Percentiles rank a stretch among this genome's conserved stretches.
Evolutionary conservation across 768 basidiomycete genomes (phyloP).

Genomic region (Mycena rosella): DNA sequence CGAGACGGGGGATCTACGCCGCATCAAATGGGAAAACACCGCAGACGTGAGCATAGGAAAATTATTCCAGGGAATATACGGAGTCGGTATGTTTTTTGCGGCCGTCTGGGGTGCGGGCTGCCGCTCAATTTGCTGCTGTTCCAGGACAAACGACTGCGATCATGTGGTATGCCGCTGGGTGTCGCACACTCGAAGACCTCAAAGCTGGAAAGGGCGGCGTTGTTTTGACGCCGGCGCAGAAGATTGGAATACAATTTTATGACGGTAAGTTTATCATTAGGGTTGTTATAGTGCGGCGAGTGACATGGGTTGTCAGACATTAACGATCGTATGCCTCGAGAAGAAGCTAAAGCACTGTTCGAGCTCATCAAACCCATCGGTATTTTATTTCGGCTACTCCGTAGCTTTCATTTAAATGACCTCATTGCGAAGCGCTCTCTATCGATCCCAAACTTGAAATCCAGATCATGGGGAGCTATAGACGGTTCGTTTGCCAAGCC

Average conservation of each 20-base stretch:
- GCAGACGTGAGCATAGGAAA: constrained; percentile 69
- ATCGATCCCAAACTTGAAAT: constrained; percentile 81
- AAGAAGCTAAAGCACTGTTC: constrained; percentile 82
- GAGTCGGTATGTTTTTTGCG: constrained; percentile 72
- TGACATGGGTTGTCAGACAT: constrained; percentile 50
- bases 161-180: constrained; percentile 82
- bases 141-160: constrained; percentile 75
- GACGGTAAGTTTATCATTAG: constrained; percentile 60
- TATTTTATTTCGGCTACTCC: constrained; percentile 40
- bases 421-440: constrained; percentile 62
- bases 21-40: constrained; percentile 76
- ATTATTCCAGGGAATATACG: constrained; percentile 86
- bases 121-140: background rate
- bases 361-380: constrained; percentile 80
- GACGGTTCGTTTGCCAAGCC: constrained; percentile 61
- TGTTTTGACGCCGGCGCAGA: constrained; percentile 75
- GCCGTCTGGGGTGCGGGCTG: background rate
- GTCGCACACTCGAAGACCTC: constrained; percentile 84
- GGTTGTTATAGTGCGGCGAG: too few species aligned
- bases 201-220: constrained; percentile 69
- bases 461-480: constrained; percentile 93
- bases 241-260: constrained; percentile 78
- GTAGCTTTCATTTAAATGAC: background rate
- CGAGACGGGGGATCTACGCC: constrained; percentile 75
- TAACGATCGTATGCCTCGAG: constrained; percentile 86